These are phyloP conservation scores for Tardiomyces depauwii DNA, from an alignment of 1,139 yeast species.

Conservation along the genomic window DNA sequence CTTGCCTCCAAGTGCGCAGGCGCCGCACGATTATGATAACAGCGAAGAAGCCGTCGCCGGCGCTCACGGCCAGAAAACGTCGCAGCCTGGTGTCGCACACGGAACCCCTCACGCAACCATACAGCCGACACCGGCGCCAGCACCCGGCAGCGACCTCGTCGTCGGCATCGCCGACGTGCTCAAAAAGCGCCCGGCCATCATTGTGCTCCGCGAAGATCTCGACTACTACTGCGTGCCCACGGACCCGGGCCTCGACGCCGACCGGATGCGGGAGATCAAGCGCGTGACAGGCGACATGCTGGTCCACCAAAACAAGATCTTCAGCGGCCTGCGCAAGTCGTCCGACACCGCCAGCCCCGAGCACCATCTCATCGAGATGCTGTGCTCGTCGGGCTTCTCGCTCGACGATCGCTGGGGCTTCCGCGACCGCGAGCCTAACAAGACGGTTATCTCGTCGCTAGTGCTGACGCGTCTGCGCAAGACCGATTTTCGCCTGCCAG, in stretches of 20 bases:
- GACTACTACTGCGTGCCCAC: constrained; percentile 91
- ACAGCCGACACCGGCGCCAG: not conserved
- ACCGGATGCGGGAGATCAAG: constrained; percentile 50
- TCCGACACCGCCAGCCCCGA: constrained; percentile 75
- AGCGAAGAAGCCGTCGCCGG: too few species aligned
- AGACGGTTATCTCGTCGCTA: constrained; percentile 76
- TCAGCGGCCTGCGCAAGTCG: constrained; percentile 47
- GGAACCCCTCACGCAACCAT: too few species aligned
- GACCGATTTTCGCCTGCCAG: constrained; percentile 5
- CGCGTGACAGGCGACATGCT: constrained; percentile 57
- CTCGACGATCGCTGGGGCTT: constrained; percentile 74
- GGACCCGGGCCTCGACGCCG: constrained; percentile 17
- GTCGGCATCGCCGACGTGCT: constrained; percentile 30
- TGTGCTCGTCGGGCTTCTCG: constrained; percentile 79
- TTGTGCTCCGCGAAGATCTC: constrained; percentile 86
- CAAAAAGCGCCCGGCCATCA: constrained; percentile 77
- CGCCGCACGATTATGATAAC: too few species aligned
- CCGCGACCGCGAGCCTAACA: constrained; percentile 72
- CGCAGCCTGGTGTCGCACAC: too few species aligned
- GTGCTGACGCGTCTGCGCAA: constrained; percentile 56
- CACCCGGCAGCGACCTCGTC: not conserved
- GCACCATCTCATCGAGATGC: constrained; percentile 88
- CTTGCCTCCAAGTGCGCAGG: not conserved
- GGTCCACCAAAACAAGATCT: constrained; percentile 47
- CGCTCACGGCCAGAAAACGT: not conserved